Conservation (phyloP, 257 asterid species). For the Capsicum rhomboideum region DNA sequence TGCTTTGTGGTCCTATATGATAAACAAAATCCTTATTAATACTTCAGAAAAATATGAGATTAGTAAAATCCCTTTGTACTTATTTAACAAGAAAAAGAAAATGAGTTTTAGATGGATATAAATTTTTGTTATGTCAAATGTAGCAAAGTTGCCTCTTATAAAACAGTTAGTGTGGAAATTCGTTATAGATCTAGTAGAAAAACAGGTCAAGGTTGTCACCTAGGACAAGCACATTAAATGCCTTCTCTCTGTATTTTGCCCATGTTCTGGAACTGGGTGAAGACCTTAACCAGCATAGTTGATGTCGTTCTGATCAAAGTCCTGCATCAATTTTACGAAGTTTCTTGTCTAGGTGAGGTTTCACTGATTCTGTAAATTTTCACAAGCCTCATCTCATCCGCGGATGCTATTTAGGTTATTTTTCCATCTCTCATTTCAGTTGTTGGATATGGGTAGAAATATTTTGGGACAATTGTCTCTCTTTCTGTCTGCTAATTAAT, state of each 20-base stretch:
- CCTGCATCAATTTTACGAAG: background rate
- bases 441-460: background rate
- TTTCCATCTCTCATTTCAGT: background rate
- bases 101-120: background rate
- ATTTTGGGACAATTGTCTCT: background rate
- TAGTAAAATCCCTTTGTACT: background rate
- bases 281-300: background rate
- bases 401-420: background rate
- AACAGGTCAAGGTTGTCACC: background rate
- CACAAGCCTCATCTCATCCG: background rate
- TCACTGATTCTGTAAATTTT: background rate
- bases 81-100: background rate
- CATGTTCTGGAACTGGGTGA: background rate
- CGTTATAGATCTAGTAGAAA: no score
- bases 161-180: no score
- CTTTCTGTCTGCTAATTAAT: background rate
- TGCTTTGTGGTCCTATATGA: background rate
- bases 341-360: background rate
- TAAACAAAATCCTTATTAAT: background rate
- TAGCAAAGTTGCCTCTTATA: background rate
- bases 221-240: background rate
- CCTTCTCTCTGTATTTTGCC: background rate
- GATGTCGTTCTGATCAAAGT: background rate
- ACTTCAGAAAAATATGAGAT: background rate
- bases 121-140: background rate